Conservation (phyloP, 108 stramenopile genomes). For the Hondaea fermentalgiana region DNA sequence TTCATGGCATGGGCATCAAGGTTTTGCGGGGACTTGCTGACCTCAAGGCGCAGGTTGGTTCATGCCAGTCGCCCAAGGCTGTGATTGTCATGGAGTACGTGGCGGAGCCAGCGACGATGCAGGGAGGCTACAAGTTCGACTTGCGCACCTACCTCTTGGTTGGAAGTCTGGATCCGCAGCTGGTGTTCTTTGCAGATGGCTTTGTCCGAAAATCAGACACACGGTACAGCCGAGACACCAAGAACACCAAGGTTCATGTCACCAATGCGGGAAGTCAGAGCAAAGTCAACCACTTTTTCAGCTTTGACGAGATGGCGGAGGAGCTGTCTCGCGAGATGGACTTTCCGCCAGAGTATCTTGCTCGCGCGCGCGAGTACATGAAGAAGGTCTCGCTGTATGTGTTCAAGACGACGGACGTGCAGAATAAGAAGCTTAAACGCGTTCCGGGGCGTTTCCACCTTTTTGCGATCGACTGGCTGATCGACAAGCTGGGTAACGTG, state of each 20-base stretch:
- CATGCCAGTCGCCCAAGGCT: not conserved
- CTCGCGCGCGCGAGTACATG: constrained; percentile 8
- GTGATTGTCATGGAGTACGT: constrained; percentile 3
- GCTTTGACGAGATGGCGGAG: not conserved
- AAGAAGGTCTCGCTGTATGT: not conserved
- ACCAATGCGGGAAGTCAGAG: not conserved
- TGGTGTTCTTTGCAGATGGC: constrained; percentile 5
- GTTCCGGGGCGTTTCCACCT: not conserved
- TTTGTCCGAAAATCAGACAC: constrained; percentile 5
- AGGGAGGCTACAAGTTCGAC: constrained; percentile 11
- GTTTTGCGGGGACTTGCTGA: not conserved
- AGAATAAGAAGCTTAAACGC: not conserved
- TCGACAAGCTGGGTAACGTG: not conserved
- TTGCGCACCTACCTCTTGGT: not conserved
- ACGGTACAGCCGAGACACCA: not conserved
- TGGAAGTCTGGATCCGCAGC: constrained; percentile 3
- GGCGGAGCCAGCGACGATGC: not conserved
- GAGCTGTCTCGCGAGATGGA: not conserved
- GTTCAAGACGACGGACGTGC: not conserved
- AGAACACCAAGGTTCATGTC: not conserved
- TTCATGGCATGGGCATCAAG: not conserved
- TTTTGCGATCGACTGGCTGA: not conserved
- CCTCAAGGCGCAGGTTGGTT: not conserved
- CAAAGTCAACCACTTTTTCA: not conserved
- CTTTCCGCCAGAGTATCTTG: not conserved